Percentiles rank a stretch among this genome's conserved stretches.
These are phyloP conservation scores for Phytophthora tentaculata DNA, from an alignment of 352 stramenopile species.

Conservation along the genomic window DNA sequence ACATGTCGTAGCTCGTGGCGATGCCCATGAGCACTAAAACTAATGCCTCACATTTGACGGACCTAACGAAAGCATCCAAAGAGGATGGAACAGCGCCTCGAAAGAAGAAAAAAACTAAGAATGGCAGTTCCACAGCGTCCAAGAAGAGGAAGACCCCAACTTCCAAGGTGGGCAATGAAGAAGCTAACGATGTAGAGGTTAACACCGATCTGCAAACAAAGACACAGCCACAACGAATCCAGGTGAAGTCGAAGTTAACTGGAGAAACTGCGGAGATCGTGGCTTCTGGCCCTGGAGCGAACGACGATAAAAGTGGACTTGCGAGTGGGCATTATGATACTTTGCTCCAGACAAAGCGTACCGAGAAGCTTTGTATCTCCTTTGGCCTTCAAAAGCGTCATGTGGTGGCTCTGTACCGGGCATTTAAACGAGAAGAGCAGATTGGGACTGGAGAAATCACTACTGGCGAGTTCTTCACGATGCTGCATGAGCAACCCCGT, in stretches of 20 bases:
- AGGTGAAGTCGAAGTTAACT: conserved; percentile 17
- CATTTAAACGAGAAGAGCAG: conserved; percentile 58
- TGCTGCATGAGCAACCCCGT: conserved; percentile 62
- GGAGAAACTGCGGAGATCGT: too few species aligned
- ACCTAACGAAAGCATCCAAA: neutral
- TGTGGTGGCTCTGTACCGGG: conserved; percentile 36
- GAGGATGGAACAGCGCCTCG: neutral
- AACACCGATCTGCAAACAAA: neutral
- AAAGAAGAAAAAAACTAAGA: conserved; percentile 10
- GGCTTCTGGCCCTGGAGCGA: too few species aligned
- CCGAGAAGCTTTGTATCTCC: conserved; percentile 57
- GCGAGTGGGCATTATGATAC: conserved; percentile 56
- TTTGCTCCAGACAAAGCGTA: conserved; percentile 52
- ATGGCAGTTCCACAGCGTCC: neutral
- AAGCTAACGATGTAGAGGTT: neutral
- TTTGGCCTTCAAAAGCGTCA: conserved; percentile 57
- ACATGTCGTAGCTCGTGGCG: neutral
- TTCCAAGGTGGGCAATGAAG: neutral
- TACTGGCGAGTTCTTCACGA: conserved; percentile 61
- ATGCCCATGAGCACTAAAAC: neutral
- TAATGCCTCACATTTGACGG: neutral
- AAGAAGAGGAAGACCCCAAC: neutral
- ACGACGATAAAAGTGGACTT: conserved; percentile 16
- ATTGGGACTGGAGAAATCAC: conserved; percentile 61
- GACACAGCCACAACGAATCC: conserved; percentile 6